Conservation (phyloP, 2,329 filamentous ascomycete species). For the Dendrostoma leiphaemia region DNA sequence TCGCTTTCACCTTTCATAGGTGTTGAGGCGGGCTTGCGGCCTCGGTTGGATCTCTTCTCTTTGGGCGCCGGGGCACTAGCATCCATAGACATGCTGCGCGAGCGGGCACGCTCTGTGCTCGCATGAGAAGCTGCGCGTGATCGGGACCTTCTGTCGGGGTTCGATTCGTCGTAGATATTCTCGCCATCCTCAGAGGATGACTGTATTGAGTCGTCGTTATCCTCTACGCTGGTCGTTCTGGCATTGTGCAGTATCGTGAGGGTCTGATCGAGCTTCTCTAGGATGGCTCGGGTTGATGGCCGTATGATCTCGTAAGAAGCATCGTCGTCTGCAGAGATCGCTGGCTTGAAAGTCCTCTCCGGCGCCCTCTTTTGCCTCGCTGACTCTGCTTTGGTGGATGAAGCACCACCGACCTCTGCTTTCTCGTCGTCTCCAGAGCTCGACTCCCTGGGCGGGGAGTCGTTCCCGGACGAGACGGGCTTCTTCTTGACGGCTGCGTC, state of each 20-base stretch:
- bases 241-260: constrained; percentile 69
- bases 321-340: constrained; percentile 69
- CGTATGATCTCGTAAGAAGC: constrained; percentile 61
- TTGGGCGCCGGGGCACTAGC: neutral
- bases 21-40: constrained; percentile 19
- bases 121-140: neutral
- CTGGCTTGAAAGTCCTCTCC: constrained; percentile 40
- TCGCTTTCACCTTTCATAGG: constrained; percentile 28
- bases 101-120: neutral
- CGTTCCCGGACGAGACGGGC: constrained; percentile 18
- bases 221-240: constrained; percentile 49
- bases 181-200: neutral
- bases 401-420: neutral
- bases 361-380: neutral
- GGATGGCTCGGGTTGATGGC: constrained; percentile 68
- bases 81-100: neutral
- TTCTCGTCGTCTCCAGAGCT: neutral
- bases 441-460: neutral
- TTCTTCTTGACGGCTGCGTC: constrained; percentile 2
- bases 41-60: constrained; percentile 14
- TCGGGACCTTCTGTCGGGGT: neutral
- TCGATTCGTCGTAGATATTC: neutral
- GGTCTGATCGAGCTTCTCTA: constrained; percentile 67
- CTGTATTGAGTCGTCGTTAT: constrained; percentile 24
- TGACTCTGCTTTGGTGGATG: neutral